Evolutionary conservation across 495 filamentous ascomycete genomes (phyloP), one percentile per base, ranked within the genome.

Genomic region (Entonaema liquescens): DNA sequence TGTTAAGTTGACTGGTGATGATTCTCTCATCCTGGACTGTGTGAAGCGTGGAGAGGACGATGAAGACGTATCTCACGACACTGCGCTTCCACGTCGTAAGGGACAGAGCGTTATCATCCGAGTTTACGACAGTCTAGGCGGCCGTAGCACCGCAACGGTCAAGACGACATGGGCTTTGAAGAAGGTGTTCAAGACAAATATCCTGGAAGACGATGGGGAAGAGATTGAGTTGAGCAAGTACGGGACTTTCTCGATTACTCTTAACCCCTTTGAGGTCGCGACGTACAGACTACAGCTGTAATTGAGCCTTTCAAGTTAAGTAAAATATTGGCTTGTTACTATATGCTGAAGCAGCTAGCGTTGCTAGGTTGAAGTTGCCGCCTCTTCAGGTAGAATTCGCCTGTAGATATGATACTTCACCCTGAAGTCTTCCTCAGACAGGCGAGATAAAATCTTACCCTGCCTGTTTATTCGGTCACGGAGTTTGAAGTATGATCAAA

Each of bases 11-110:
- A 82, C 79, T 2, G 84, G 86, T 21, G 83, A 87, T 23, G 76
- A 83, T 12, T 87, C 90, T 7, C 79, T 97, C 19, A 81, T 97
- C 23, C 83, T 97, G 5, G 94, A 97, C 74, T 89, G 87, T 15
- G 83, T 97, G 70, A 97, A 97, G 84, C 89, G 95, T 59, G 95
- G 93, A 25, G 96, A 98, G 80, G 95, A 99, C 71, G 95, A 99
- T 71, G 93, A 92, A 77, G 95, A 97, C 73, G 88, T 97, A 15
- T 91, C 88, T 26, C 80, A 84, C 3, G 73, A 77, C n/a, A 91
- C 88, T 29, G 90, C 90, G n/a, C 76, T 97, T 36, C 85, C 89
- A 9, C 82, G 79, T 36, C 86, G 91, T 61, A 85, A 87, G 70
- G 94, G 94, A 11, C 84, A 83, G 75, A 95, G 92, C 75, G 84